These are phyloP conservation scores for Diaporthe vexans DNA, from an alignment of 2,329 filamentous ascomycete species.

Conservation along the genomic window DNA sequence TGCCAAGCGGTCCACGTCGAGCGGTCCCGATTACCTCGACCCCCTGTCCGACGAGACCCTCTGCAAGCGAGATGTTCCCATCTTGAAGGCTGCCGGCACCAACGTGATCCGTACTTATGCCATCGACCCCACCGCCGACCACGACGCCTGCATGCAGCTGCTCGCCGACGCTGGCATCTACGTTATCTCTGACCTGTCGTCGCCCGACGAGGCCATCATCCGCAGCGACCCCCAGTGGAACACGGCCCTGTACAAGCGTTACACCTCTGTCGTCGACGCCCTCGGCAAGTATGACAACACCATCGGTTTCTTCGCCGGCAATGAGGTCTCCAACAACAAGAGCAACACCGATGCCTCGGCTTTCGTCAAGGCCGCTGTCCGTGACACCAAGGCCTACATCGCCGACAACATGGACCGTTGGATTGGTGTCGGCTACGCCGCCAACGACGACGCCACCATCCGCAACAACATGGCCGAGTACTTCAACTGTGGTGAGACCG, in stretches of 20 bases:
- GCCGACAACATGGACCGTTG: constrained; percentile 80
- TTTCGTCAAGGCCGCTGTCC: constrained; percentile 97
- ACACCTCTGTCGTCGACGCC: constrained; percentile 86
- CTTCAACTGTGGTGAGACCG: constrained; percentile 87
- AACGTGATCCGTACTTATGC: constrained; percentile 98
- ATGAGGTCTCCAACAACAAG: constrained; percentile 91
- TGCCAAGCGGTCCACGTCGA: constrained; percentile 63
- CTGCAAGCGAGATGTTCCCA: constrained; percentile 89
- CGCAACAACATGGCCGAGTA: constrained; percentile 87
- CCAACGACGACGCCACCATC: constrained; percentile 90
- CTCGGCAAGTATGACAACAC: constrained; percentile 89
- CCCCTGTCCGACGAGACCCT: constrained; percentile 79
- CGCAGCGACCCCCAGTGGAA: constrained; percentile 85
- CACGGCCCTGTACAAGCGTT: constrained; percentile 81
- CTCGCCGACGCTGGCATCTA: constrained; percentile 92
- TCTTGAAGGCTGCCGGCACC: constrained; percentile 82
- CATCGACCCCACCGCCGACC: constrained; percentile 83
- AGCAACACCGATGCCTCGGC: constrained; percentile 93
- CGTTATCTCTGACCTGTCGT: constrained; percentile 89
- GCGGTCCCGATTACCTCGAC: constrained; percentile 76
- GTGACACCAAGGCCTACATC: constrained; percentile 96
- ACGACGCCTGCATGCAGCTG: constrained; percentile 86
- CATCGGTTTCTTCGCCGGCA: constrained; percentile 98
- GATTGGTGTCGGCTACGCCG: constrained; percentile 94
- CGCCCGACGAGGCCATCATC: constrained; percentile 88